These are phyloP conservation scores for Cryphonectria naterciae DNA, from an alignment of 2,329 filamentous ascomycete species.

Conservation along the genomic window DNA sequence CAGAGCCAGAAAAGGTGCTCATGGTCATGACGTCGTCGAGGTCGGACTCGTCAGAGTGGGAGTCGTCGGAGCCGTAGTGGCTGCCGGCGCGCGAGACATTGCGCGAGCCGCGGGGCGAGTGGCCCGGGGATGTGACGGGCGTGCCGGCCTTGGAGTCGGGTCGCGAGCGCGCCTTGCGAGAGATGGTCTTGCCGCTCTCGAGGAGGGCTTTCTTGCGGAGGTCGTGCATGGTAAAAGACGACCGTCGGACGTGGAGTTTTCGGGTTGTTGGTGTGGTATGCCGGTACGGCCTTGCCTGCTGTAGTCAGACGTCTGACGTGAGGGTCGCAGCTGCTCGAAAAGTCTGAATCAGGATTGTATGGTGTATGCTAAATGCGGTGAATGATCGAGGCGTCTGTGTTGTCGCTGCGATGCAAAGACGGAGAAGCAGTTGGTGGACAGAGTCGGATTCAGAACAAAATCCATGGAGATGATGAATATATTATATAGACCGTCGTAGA, in stretches of 20 bases:
- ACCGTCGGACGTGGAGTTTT: background rate
- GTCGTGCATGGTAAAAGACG: conserved; percentile 62
- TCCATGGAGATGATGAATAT: conserved; percentile 33
- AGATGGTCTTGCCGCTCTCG: conserved; percentile 73
- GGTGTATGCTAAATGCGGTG: conserved; percentile 21
- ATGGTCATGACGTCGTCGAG: conserved; percentile 52
- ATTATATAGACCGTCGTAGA: conserved; percentile 4
- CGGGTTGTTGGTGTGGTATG: background rate
- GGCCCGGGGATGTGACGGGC: conserved; percentile 60
- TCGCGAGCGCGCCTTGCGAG: conserved; percentile 66
- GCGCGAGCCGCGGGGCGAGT: conserved; percentile 61
- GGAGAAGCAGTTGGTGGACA: conserved; percentile 19
- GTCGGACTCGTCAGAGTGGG: conserved; percentile 57
- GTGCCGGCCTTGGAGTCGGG: conserved; percentile 62
- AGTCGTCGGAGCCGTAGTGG: conserved; percentile 67
- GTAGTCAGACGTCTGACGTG: background rate
- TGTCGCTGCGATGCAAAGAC: conserved; percentile 22
- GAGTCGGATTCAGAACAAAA: conserved; percentile 30
- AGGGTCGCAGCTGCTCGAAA: background rate
- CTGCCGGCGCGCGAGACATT: conserved; percentile 63
- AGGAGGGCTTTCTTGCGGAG: conserved; percentile 69
- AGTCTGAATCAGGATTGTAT: conserved; percentile 11
- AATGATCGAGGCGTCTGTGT: conserved; percentile 24
- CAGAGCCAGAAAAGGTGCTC: conserved; percentile 58
- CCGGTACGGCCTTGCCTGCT: background rate